Evolutionary conservation across 768 basidiomycete species (phyloP).

Genomic region (Suillus fuscotomentosus): DNA sequence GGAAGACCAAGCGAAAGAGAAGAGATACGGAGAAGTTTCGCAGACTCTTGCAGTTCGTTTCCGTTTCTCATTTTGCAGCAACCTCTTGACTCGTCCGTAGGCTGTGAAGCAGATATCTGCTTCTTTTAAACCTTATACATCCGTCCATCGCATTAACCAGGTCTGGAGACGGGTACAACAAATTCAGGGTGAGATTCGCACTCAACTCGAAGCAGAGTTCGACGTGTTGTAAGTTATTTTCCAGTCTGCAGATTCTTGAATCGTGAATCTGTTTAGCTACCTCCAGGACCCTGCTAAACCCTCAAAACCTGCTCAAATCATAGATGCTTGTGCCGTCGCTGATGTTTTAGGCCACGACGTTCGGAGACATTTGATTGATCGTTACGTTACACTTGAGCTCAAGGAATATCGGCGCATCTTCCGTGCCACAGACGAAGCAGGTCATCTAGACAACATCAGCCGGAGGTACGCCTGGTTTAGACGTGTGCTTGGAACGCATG

Average conservation of each 20-base stretch:
- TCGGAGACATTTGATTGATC: conserved; percentile 76
- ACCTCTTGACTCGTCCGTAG: conserved; percentile 35
- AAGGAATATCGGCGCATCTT: conserved; percentile 98
- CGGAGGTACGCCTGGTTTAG: conserved; percentile 96
- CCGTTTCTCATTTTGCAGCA: neutral
- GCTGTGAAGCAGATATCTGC: conserved; percentile 85
- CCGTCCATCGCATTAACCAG: conserved; percentile 73
- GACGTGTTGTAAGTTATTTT: conserved; percentile 78
- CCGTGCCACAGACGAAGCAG: conserved; percentile 89
- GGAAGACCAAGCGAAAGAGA: conserved; percentile 74
- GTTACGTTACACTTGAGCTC: conserved; percentile 86
- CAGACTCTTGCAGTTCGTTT: conserved; percentile 68
- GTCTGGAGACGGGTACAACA: conserved; percentile 81
- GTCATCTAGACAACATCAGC: conserved; percentile 92
- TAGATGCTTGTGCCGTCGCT: conserved; percentile 84
- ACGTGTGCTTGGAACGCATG: conserved; percentile 79
- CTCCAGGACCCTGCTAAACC: conserved; percentile 72
- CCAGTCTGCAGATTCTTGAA: neutral
- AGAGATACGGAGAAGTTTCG: conserved; percentile 79
- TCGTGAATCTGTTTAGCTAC: conserved; percentile 50
- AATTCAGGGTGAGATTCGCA: conserved; percentile 78
- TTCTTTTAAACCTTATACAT: conserved; percentile 76
- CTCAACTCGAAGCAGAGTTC: conserved; percentile 85
- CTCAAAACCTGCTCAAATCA: conserved; percentile 61
- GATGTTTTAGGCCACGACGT: conserved; percentile 89